Base-by-base conservation (phyloP, 2,329 filamentous ascomycete species). In the Trichoderma sp. region DNA sequence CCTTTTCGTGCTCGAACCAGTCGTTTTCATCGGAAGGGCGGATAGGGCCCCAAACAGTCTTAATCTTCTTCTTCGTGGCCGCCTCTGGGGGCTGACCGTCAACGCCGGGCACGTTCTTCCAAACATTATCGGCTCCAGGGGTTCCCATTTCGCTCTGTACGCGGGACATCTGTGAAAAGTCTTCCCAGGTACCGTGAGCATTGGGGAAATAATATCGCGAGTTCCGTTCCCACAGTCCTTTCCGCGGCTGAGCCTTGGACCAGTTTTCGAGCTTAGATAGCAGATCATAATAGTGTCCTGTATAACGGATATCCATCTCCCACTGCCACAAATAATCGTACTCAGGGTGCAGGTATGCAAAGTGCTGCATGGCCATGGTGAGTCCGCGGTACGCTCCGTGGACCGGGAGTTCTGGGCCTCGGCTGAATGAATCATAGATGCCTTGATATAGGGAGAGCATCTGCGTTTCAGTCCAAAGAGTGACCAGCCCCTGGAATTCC, bases 291-390 rank as follows among this genome's bases (percentile, higher is more conserved):
- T 93, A 95, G 81, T 97, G 94, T 43, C 94, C 94, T 0, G 92
- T 96, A 80, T 97, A 97, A 34, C 94, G 91, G 58, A 95, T 90
- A 77, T 97, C 94, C 91, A 97, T 95, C 81, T 97, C 94, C 93
- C 94, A 97, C 75, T 97, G 93, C 94, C 94, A 97, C 81, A 94
- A 94, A 82, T 90, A 93, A 62, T 97, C 93, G 78, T 95, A 97
- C 80, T 97, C 94, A 1, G 93, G 92, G 81, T 97, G 94, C 77
- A 90, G 88, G 78, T 95, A 90, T 6, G 95, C 93, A 80, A 98
- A 98, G 81, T 95, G 93, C 78, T 98, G 95, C 84, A 98, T 91
- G 0, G 95, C 94, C 93, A 98, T 97, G 77, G 94, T 94, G 11
- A 96, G 89, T 70, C 93, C 95, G 67, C 96, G 92, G 82, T 98